Conservation (phyloP, 306 rosid genomes). For the Herpetospermum pedunculosum region DNA sequence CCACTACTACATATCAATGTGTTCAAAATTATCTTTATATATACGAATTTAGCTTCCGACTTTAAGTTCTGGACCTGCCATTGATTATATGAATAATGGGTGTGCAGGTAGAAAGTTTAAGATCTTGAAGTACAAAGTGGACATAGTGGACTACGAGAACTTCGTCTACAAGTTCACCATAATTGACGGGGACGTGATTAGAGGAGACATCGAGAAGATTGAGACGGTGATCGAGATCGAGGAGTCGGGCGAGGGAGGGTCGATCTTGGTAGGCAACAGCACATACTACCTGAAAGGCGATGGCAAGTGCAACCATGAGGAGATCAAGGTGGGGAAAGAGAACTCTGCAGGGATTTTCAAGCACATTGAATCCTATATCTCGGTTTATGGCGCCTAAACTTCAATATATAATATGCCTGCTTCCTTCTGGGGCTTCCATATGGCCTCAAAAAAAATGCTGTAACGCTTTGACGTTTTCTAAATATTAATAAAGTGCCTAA, state of each 20-base stretch:
- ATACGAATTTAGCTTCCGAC: no score
- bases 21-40: no score
- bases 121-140: conserved; percentile 49
- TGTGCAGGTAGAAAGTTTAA: conserved; percentile 43
- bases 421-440: no score
- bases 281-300: conserved; percentile 30
- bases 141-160: conserved; percentile 40
- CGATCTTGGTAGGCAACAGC: conserved; percentile 18
- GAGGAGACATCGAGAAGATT: conserved; percentile 27
- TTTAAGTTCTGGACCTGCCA: no score
- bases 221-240: conserved; percentile 18
- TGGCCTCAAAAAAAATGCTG: no score
- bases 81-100: no score
- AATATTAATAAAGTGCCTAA: no score
- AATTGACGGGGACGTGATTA: conserved; percentile 51
- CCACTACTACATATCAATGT: no score
- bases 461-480: no score
- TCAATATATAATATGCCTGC: no score
- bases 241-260: conserved; percentile 23
- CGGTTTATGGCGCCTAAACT: conserved; percentile 19
- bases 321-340: conserved; percentile 27
- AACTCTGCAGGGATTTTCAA: conserved; percentile 23
- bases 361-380: conserved; percentile 29
- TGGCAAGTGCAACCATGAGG: conserved; percentile 16
- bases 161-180: conserved; percentile 53